Percentiles rank a stretch among this genome's conserved stretches.
These are phyloP conservation scores for Colletotrichum incanum DNA, from an alignment of 2,329 filamentous ascomycete species.

Conservation along the genomic window DNA sequence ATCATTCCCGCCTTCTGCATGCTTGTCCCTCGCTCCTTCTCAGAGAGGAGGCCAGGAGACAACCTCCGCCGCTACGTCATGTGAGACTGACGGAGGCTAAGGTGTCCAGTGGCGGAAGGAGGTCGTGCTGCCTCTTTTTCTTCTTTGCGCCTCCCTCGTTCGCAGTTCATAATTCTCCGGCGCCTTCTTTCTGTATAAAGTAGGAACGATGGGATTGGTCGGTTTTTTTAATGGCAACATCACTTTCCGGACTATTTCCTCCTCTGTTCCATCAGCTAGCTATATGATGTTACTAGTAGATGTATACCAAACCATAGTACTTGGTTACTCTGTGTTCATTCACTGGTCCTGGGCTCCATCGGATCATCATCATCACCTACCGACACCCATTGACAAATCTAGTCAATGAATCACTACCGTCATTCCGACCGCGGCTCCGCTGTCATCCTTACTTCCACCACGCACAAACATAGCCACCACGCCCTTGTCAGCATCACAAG, in stretches of 20 bases:
- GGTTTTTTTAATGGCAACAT: background rate
- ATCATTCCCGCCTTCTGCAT: slow-evolving; percentile 29
- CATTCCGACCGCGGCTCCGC: slow-evolving; percentile 8
- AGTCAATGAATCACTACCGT: background rate
- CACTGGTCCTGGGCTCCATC: too few relatives aligned
- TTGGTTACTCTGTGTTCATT: background rate
- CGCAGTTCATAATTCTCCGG: background rate
- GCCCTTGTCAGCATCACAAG: slow-evolving; percentile 9
- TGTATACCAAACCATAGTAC: too few relatives aligned
- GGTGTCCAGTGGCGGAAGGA: slow-evolving; percentile 6
- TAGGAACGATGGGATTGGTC: background rate
- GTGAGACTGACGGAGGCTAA: slow-evolving; percentile 10
- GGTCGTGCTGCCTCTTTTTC: background rate
- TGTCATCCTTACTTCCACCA: background rate
- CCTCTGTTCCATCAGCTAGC: background rate
- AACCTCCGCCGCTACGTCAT: slow-evolving; percentile 19
- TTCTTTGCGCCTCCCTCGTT: background rate
- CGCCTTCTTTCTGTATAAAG: background rate
- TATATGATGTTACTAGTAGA: too few relatives aligned
- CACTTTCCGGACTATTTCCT: background rate
- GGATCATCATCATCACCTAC: background rate
- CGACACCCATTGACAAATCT: background rate
- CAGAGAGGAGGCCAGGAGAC: background rate
- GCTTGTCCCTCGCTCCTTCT: slow-evolving; percentile 15
- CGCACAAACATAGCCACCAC: background rate